Evolutionary conservation across 2,329 filamentous ascomycete genomes (phyloP).

Genomic region (Sporothrix brasiliensis): DNA sequence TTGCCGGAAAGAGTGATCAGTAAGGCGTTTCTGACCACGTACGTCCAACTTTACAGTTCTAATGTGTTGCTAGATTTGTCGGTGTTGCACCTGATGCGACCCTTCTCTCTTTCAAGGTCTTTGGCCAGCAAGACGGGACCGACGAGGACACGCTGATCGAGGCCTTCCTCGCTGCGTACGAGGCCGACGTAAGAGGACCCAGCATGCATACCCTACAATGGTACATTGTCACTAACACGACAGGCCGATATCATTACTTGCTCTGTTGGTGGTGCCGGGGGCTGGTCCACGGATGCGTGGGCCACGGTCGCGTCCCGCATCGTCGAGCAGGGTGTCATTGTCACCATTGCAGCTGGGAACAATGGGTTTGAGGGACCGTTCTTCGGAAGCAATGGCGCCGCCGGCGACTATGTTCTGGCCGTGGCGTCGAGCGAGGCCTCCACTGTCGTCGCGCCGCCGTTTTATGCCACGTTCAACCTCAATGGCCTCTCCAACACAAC

Average conservation of each 20-base stretch:
- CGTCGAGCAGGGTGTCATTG: slow-evolving; percentile 56
- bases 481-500: slow-evolving; percentile 28
- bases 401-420: slow-evolving; percentile 48
- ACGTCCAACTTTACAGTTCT: not conserved
- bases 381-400: slow-evolving; percentile 36
- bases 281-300: slow-evolving; percentile 58
- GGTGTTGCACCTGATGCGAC: slow-evolving; percentile 40
- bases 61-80: slow-evolving; percentile 30
- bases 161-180: slow-evolving; percentile 62
- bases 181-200: slow-evolving; percentile 49
- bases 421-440: slow-evolving; percentile 48
- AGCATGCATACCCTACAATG: not conserved
- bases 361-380: slow-evolving; percentile 40
- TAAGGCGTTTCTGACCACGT: not conserved
- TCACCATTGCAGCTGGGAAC: slow-evolving; percentile 57
- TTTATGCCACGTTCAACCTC: slow-evolving; percentile 32
- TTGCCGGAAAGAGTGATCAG: slow-evolving; percentile 36
- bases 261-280: slow-evolving; percentile 54
- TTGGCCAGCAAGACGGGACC: slow-evolving; percentile 35
- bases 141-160: slow-evolving; percentile 61
- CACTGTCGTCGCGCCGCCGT: slow-evolving; percentile 33
- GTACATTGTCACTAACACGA: not conserved
- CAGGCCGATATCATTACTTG: slow-evolving; percentile 58
- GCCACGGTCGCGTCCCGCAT: slow-evolving; percentile 56
- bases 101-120: slow-evolving; percentile 38